A percentile compares a stretch with the other conserved stretches of the same genome.
phyloP scores from a whole-genome alignment of 306 rosid species.

The Glycine latifolia region DNA sequence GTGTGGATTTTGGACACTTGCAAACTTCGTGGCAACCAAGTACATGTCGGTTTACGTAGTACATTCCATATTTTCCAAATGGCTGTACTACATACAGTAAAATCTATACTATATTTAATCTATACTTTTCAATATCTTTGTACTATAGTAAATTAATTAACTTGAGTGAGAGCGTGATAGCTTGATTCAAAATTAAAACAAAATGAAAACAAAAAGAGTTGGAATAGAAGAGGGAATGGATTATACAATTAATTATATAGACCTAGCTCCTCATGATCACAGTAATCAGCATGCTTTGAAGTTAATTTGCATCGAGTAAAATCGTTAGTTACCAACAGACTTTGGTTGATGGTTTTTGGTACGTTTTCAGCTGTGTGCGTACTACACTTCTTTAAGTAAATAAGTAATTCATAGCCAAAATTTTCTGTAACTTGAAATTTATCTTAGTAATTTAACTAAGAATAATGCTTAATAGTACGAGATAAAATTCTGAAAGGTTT shows the following conservation, averaged over 20 bases:
- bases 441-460: background rate
- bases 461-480: background rate
- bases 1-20: background rate
- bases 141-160: background rate
- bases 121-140: constrained; percentile 32
- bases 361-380: too few species aligned
- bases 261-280: background rate
- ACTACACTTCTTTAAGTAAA: too few species aligned
- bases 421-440: background rate
- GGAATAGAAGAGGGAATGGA: background rate
- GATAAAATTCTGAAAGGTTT: background rate
- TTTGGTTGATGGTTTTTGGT: too few species aligned
- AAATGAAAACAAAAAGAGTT: background rate
- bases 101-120: background rate
- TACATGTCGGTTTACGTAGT: background rate
- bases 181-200: background rate
- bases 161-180: background rate
- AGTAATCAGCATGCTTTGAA: too few species aligned
- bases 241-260: background rate
- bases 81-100: constrained; percentile 5
- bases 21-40: constrained; percentile 17
- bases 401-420: constrained; percentile 5
- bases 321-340: too few species aligned
- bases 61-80: background rate
- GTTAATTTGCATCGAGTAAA: too few species aligned